phyloP scores from a whole-genome alignment of 73 alveolate species.

The Paramecium sonneborni region DNA sequence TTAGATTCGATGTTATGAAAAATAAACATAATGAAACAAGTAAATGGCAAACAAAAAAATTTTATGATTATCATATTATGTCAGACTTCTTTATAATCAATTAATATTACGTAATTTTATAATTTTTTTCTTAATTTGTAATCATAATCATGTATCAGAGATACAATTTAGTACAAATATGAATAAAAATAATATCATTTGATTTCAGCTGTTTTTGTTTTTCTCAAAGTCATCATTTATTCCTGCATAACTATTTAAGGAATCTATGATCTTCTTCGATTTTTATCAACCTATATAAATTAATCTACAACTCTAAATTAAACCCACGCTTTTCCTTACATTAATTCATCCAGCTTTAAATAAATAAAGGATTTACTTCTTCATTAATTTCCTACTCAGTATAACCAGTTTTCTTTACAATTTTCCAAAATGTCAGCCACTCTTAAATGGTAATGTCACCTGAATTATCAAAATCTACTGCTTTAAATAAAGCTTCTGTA shows the following conservation, averaged over 20 bases:
- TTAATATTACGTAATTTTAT: neutral
- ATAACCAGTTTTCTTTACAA: constrained; percentile 53
- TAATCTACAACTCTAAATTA: neutral
- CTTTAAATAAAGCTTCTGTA: constrained; percentile 61
- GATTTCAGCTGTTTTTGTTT: neutral
- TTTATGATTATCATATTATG: neutral
- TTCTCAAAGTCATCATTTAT: neutral
- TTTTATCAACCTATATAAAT: neutral
- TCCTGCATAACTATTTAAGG: neutral
- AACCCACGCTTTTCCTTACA: constrained; percentile 37
- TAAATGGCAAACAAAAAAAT: too few species aligned
- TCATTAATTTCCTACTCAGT: constrained; percentile 57
- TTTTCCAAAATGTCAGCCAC: constrained; percentile 65
- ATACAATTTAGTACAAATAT: neutral
- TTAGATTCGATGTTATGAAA: too few species aligned
- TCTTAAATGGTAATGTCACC: constrained; percentile 59
- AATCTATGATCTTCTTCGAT: neutral
- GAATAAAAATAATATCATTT: neutral
- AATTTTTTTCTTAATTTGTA: neutral
- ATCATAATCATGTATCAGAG: too few species aligned
- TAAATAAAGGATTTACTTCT: constrained; percentile 20
- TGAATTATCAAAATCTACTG: constrained; percentile 61
- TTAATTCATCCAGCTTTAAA: constrained; percentile 7
- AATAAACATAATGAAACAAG: too few species aligned
- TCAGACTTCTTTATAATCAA: neutral